Evolutionary conservation across 352 stramenopile genomes (phyloP).

Genomic region (Phytophthora hibernalis): DNA sequence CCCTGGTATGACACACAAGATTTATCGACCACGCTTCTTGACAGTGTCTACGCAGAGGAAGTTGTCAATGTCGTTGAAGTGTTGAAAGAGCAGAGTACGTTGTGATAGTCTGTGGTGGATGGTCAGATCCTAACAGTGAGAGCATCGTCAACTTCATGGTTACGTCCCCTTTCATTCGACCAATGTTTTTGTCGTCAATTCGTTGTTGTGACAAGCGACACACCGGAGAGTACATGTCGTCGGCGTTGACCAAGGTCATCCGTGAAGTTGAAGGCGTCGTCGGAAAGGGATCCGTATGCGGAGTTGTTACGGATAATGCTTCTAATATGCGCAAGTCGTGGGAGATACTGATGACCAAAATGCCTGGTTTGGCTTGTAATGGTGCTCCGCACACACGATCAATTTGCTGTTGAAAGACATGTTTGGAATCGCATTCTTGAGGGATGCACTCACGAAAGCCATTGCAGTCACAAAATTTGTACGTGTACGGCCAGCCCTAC

Average conservation of each 20-base stretch:
- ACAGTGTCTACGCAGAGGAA: neutral
- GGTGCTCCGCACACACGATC: slow-evolving; percentile 13
- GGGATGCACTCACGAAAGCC: neutral
- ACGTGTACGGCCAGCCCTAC: neutral
- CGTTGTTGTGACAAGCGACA: slow-evolving; percentile 5
- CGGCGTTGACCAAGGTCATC: neutral
- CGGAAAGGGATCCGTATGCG: neutral
- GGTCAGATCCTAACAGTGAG: slow-evolving; percentile 25
- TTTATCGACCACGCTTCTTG: neutral
- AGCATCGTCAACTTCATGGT: slow-evolving; percentile 19
- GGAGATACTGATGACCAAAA: slow-evolving; percentile 1
- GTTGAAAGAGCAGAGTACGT: neutral
- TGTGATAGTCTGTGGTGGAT: slow-evolving; percentile 17
- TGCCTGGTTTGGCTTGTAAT: neutral
- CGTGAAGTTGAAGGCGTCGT: slow-evolving; percentile 3
- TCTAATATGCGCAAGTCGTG: slow-evolving; percentile 13
- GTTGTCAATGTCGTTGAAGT: slow-evolving; percentile 2
- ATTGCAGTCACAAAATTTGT: slow-evolving; percentile 20
- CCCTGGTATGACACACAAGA: slow-evolving; percentile 1
- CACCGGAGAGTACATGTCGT: slow-evolving; percentile 11
- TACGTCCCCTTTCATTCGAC: slow-evolving; percentile 15
- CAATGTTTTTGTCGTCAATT: slow-evolving; percentile 21
- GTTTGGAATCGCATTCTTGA: neutral
- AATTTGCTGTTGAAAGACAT: slow-evolving; percentile 17
- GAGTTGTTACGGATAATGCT: slow-evolving; percentile 12